Percentiles rank a stretch among this genome's conserved stretches.
Conservation (phyloP, 2,329 filamentous ascomycete species). For the Penicillium sp. region DNA sequence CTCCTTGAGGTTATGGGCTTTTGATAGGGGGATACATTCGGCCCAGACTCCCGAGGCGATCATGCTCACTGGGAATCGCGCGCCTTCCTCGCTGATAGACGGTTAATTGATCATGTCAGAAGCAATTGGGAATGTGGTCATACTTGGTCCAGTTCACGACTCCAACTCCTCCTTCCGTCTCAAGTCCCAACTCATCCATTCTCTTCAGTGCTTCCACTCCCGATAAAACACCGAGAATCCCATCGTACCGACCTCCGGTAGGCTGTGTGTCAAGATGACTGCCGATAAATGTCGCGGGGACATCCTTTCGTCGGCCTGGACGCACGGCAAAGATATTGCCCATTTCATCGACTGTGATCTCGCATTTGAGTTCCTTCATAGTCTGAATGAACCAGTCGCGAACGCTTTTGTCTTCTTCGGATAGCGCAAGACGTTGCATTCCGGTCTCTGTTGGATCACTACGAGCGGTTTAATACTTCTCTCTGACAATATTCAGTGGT, state of each 20-base stretch:
- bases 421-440: conserved; percentile 73
- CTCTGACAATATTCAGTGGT: background rate
- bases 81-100: conserved; percentile 70
- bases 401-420: conserved; percentile 69
- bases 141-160: conserved; percentile 62
- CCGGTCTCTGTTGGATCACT: conserved; percentile 64
- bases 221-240: conserved; percentile 72
- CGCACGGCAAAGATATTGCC: conserved; percentile 78
- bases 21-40: conserved; percentile 62
- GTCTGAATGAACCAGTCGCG: conserved; percentile 75
- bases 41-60: conserved; percentile 74
- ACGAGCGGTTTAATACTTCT: background rate
- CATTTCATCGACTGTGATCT: conserved; percentile 70
- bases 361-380: conserved; percentile 64
- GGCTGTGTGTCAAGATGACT: conserved; percentile 70
- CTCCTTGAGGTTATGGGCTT: conserved; percentile 63
- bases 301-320: conserved; percentile 59
- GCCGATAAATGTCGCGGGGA: conserved; percentile 67
- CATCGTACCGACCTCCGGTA: conserved; percentile 50
- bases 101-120: conserved; percentile 12
- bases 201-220: conserved; percentile 72
- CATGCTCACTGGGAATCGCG: conserved; percentile 74
- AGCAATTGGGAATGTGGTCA: background rate
- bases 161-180: conserved; percentile 71
- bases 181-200: conserved; percentile 65